Conservation (phyloP, 176 grass and related monocot genomes). For the Oryza meridionalis region DNA sequence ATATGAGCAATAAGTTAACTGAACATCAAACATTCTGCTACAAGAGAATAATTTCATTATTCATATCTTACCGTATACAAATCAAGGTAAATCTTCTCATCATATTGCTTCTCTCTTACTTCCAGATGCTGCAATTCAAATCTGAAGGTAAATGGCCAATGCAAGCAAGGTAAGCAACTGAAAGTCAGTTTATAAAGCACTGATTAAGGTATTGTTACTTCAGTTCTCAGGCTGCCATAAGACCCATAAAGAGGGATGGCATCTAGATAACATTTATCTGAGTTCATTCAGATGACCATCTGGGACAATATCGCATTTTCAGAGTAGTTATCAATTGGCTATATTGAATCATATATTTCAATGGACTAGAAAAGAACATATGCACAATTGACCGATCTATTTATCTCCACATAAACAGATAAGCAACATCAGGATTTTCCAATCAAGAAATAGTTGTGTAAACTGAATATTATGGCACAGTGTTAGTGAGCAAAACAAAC, state of each 20-base stretch:
- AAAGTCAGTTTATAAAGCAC: neutral
- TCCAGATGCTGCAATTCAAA: conserved; percentile 83
- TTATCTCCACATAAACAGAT: neutral
- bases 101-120: conserved; percentile 95
- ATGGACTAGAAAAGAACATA: neutral
- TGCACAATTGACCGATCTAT: neutral
- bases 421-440: neutral
- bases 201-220: neutral
- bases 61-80: conserved; percentile 77
- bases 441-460: neutral
- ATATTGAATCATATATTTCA: neutral
- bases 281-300: neutral
- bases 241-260: neutral
- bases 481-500: neutral
- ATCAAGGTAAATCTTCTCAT: conserved; percentile 83
- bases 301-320: too few species aligned
- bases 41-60: neutral
- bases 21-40: conserved; percentile 1
- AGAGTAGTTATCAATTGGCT: too few species aligned
- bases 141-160: conserved; percentile 42
- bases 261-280: neutral
- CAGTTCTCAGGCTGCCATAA: neutral
- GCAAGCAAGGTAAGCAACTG: conserved; percentile 35
- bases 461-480: neutral
- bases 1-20: neutral